Evolutionary conservation across 2,329 filamentous ascomycete species (phyloP).

Genomic region (Cercospora nicotianae): DNA sequence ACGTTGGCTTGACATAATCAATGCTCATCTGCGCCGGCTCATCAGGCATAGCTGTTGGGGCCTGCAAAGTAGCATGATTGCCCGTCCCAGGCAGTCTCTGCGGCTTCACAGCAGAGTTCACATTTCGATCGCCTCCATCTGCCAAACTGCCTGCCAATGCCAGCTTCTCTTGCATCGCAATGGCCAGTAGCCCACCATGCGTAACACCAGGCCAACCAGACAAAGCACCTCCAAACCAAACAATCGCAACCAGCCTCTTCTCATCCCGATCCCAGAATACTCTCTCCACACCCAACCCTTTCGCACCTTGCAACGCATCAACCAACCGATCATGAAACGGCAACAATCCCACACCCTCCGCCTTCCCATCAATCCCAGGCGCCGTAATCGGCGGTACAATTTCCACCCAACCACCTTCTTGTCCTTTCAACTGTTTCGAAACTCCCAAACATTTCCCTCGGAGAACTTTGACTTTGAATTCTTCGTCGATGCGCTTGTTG

Average conservation of each 20-base stretch:
- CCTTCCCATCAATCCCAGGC: constrained; percentile 1
- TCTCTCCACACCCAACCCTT: constrained; percentile 54
- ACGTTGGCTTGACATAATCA: constrained; percentile 62
- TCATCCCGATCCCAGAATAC: constrained; percentile 63
- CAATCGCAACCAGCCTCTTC: constrained; percentile 61
- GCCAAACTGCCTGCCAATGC: constrained; percentile 64
- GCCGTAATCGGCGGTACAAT: constrained; percentile 26
- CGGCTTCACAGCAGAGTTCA: constrained; percentile 31
- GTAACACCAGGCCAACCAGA: constrained; percentile 70
- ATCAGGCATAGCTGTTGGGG: constrained; percentile 13
- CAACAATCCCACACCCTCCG: constrained; percentile 16
- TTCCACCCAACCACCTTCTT: constrained; percentile 38
- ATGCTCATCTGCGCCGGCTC: constrained; percentile 49
- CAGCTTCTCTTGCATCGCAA: constrained; percentile 67
- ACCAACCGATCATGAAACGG: constrained; percentile 29
- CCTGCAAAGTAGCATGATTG: constrained; percentile 35
- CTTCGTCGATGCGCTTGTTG: constrained; percentile 45
- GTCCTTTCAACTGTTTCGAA: constrained; percentile 35
- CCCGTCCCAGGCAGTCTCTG: constrained; percentile 37
- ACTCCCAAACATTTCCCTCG: constrained; percentile 45
- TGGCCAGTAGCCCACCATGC: constrained; percentile 70
- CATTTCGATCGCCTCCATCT: constrained; percentile 14
- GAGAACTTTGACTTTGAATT: constrained; percentile 53
- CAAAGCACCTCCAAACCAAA: constrained; percentile 66
- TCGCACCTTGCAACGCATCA: constrained; percentile 41